A percentile compares a stretch with the other conserved stretches of the same genome.
phyloP scores from a whole-genome alignment of 228 moss, liverwort and hornwort species.

The Sphagnum magellanicum region DNA sequence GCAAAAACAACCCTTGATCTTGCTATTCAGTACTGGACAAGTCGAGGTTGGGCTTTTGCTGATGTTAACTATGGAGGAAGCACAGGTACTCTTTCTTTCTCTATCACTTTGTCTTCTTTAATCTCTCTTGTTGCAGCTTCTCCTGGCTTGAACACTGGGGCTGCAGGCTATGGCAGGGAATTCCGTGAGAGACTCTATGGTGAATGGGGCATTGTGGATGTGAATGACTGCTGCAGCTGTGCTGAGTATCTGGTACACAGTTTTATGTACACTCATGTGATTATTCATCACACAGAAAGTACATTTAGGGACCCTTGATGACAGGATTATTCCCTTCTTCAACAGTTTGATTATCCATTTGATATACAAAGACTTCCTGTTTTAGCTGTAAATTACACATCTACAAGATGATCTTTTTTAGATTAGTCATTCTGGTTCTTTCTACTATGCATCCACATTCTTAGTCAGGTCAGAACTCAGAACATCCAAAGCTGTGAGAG shows the following conservation, averaged over 20 bases:
- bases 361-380: not conserved
- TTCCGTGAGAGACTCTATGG: constrained; percentile 84
- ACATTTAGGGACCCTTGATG: too few species aligned
- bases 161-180: constrained; percentile 79
- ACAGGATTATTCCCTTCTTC: too few species aligned
- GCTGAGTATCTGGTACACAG: constrained; percentile 67
- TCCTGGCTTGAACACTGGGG: constrained; percentile 8
- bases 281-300: too few species aligned
- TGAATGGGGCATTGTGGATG: constrained; percentile 85
- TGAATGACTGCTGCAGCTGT: constrained; percentile 83
- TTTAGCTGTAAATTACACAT: not conserved
- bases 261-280: too few species aligned
- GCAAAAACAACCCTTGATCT: constrained; percentile 61
- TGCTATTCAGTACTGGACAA: constrained; percentile 83
- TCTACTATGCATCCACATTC: too few species aligned
- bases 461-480: too few species aligned
- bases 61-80: constrained; percentile 95
- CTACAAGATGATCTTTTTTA: not conserved
- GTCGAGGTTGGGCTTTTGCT: constrained; percentile 90
- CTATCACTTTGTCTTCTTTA: not conserved
- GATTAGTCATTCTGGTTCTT: not conserved
- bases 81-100: constrained; percentile 39
- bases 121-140: not conserved
- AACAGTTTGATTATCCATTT: not conserved
- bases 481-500: not conserved